Percentiles rank a stretch among this genome's conserved stretches.
Conservation (phyloP, 164 flowering plant species). For the Umbellularia californica region DNA sequence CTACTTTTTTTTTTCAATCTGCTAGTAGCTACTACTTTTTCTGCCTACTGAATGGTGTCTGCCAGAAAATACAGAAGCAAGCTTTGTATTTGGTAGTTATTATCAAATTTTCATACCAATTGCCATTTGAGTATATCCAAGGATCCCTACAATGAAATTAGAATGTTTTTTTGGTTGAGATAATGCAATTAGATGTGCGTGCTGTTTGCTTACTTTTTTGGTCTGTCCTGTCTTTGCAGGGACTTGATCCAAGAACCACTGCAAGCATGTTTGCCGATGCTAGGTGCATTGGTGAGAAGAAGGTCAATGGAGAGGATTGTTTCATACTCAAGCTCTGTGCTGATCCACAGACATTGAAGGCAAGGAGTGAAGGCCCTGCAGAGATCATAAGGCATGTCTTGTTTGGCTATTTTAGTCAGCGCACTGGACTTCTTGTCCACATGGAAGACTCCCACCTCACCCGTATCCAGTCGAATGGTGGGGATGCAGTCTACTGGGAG, state of each 20-base stretch:
- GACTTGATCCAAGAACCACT: slow-evolving; percentile 63
- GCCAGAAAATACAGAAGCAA: neutral
- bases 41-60: neutral
- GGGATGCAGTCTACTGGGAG: slow-evolving; percentile 69
- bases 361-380: slow-evolving; percentile 63
- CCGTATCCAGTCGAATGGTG: slow-evolving; percentile 56
- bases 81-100: too few species aligned
- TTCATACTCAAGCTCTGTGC: slow-evolving; percentile 65
- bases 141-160: neutral
- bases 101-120: neutral
- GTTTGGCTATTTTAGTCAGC: slow-evolving; percentile 67
- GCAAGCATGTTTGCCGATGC: slow-evolving; percentile 66
- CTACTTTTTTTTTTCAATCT: too few species aligned
- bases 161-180: neutral
- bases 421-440: slow-evolving; percentile 57
- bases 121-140: neutral
- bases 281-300: slow-evolving; percentile 68
- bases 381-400: slow-evolving; percentile 64
- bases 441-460: slow-evolving; percentile 66
- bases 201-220: slow-evolving; percentile 1
- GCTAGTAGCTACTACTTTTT: too few species aligned
- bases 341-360: slow-evolving; percentile 50
- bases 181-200: too few species aligned
- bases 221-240: slow-evolving; percentile 26
- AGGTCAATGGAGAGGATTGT: slow-evolving; percentile 61